Conservation (phyloP, 768 basidiomycete genomes). For the Glaciozyma martinii region DNA sequence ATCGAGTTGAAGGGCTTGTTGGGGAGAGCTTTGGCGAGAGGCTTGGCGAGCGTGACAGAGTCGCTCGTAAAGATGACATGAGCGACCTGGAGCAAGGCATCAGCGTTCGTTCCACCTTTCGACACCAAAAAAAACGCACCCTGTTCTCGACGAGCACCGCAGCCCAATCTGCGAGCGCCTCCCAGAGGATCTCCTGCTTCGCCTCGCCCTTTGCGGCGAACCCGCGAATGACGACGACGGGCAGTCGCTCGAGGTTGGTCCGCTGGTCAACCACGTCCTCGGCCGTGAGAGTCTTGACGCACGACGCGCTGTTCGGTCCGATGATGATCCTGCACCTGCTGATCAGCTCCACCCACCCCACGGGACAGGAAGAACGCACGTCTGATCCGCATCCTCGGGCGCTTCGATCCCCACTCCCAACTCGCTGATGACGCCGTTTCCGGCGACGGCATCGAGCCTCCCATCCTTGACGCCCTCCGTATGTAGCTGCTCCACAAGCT, state of each 20-base stretch:
- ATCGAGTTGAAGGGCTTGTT: conserved; percentile 73
- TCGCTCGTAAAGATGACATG: conserved; percentile 88
- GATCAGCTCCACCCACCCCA: conserved; percentile 9
- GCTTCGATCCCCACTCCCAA: conserved; percentile 74
- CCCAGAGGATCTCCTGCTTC: conserved; percentile 45
- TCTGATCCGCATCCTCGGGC: conserved; percentile 33
- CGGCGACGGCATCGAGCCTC: conserved; percentile 70
- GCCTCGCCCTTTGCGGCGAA: conserved; percentile 50
- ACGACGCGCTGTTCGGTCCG: not conserved
- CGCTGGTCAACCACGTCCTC: not conserved
- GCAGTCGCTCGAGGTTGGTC: conserved; percentile 51
- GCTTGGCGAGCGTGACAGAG: conserved; percentile 75
- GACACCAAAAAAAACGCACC: conserved; percentile 41
- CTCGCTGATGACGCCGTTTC: conserved; percentile 77
- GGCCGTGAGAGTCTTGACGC: not conserved
- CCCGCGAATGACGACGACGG: conserved; percentile 59
- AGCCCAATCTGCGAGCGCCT: conserved; percentile 73
- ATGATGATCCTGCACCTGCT: not conserved
- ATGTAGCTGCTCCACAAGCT: conserved; percentile 39
- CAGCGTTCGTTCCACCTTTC: not conserved
- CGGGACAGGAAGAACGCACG: conserved; percentile 4
- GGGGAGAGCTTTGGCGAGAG: conserved; percentile 75
- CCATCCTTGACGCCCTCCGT: conserved; percentile 48
- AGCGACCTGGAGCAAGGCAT: conserved; percentile 54
- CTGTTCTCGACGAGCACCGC: conserved; percentile 70